Evolutionary conservation across 2,329 filamentous ascomycete species (phyloP).

Genomic region (Dactylellina drechsleri): DNA sequence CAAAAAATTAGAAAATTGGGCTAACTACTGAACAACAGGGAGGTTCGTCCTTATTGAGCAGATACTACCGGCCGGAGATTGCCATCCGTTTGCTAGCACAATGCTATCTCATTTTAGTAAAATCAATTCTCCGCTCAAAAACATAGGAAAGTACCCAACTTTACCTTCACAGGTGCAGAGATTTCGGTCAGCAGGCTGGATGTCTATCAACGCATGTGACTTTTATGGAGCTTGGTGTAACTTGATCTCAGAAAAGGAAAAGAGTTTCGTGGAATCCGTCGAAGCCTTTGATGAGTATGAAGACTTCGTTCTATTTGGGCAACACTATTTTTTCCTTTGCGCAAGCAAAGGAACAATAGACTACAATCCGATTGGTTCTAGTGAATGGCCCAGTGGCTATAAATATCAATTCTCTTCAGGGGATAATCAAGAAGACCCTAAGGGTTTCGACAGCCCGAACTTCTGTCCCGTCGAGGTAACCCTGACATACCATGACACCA

Average conservation of each 20-base stretch:
- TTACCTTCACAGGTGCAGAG: conserved; percentile 73
- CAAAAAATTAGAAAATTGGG: background rate
- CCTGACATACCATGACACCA: background rate
- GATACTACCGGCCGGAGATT: conserved; percentile 78
- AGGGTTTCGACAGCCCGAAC: background rate
- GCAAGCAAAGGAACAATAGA: conserved; percentile 65
- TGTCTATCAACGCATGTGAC: conserved; percentile 70
- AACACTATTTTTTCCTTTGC: conserved; percentile 82
- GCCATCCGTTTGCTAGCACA: conserved; percentile 84
- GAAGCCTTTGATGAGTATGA: conserved; percentile 98
- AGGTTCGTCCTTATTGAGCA: conserved; percentile 90
- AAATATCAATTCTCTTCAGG: background rate
- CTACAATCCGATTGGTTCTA: background rate
- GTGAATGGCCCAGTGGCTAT: conserved; percentile 23
- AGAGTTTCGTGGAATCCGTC: conserved; percentile 70
- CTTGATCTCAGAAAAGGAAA: conserved; percentile 70
- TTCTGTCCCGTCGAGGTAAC: background rate
- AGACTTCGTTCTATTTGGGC: conserved; percentile 84
- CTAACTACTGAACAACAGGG: conserved; percentile 64
- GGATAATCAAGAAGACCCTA: background rate
- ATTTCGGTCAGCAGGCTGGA: conserved; percentile 77
- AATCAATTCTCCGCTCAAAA: conserved; percentile 79
- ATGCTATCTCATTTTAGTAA: conserved; percentile 88
- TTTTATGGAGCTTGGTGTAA: conserved; percentile 87
- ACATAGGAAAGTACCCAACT: conserved; percentile 75